phyloP scores from a whole-genome alignment of 768 basidiomycete genomes.

The Naganishia randhawae region DNA sequence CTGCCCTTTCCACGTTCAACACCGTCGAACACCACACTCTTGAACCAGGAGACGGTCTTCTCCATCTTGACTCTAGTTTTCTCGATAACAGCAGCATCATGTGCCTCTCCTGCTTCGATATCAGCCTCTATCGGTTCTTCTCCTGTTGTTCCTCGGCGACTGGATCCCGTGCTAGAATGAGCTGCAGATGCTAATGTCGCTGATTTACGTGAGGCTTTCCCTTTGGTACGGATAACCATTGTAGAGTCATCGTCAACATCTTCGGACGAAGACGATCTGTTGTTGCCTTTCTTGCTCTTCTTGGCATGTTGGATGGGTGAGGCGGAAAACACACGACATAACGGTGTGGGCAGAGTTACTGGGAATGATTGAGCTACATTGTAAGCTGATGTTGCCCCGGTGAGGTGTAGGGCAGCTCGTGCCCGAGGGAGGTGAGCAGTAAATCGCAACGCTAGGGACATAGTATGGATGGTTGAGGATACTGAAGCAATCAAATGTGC shows the following conservation, averaged over 20 bases:
- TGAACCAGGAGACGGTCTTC: constrained; percentile 51
- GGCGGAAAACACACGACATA: neutral
- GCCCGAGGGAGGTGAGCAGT: neutral
- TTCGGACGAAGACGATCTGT: constrained; percentile 3
- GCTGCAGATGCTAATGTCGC: constrained; percentile 10
- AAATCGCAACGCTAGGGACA: neutral
- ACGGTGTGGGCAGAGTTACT: neutral
- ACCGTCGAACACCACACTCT: constrained; percentile 49
- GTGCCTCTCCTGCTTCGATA: constrained; percentile 55
- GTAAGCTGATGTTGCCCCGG: neutral
- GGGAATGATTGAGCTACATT: neutral
- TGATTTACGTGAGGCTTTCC: constrained; percentile 15
- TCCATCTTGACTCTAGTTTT: constrained; percentile 51
- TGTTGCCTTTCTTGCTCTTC: constrained; percentile 26
- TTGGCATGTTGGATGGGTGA: constrained; percentile 3
- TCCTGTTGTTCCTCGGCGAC: constrained; percentile 6
- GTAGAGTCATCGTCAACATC: constrained; percentile 18
- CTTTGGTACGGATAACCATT: constrained; percentile 27
- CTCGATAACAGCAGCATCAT: constrained; percentile 55
- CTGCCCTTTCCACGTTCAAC: constrained; percentile 47
- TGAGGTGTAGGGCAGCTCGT: neutral
- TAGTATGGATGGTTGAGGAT: neutral
- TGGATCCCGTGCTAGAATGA: constrained; percentile 10
- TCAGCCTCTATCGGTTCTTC: constrained; percentile 54
- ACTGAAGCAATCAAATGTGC: too few relatives aligned